These are phyloP conservation scores for Ophiostoma angusticollis DNA, from an alignment of 2,329 filamentous ascomycete species.

Conservation along the genomic window DNA sequence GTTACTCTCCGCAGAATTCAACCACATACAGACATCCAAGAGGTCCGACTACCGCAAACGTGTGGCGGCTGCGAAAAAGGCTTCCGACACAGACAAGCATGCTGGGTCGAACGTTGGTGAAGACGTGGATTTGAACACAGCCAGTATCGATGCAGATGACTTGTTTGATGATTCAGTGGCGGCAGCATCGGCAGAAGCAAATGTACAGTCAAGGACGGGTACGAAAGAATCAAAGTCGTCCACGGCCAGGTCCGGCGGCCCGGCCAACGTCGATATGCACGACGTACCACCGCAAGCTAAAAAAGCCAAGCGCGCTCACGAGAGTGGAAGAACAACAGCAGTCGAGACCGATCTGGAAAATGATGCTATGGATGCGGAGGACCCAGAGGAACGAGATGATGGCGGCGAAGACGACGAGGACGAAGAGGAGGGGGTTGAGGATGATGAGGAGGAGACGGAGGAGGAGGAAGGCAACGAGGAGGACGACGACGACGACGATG, in stretches of 20 bases:
- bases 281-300: constrained; percentile 22
- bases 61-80: constrained; percentile 50
- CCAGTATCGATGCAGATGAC: not conserved
- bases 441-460: constrained; percentile 24
- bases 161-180: constrained; percentile 10
- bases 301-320: constrained; percentile 26
- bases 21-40: constrained; percentile 59
- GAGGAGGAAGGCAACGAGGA: constrained; percentile 27
- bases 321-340: constrained; percentile 18
- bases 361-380: constrained; percentile 22
- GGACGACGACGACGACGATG: constrained; percentile 27
- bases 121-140: constrained; percentile 10
- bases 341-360: constrained; percentile 33
- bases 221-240: not conserved
- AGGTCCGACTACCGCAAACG: constrained; percentile 60
- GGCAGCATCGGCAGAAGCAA: no score
- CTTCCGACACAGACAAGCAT: constrained; percentile 9
- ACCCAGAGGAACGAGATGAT: no score
- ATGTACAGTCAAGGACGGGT: constrained; percentile 13
- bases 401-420: constrained; percentile 22
- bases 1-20: constrained; percentile 43
- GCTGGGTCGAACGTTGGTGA: constrained; percentile 14
- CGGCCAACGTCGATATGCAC: constrained; percentile 11
- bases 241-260: constrained; percentile 10
- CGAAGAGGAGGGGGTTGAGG: constrained; percentile 21